Evolutionary conservation across 225 moss, liverwort and hornwort species (phyloP).

Genomic region (Sphagnum tenellum): DNA sequence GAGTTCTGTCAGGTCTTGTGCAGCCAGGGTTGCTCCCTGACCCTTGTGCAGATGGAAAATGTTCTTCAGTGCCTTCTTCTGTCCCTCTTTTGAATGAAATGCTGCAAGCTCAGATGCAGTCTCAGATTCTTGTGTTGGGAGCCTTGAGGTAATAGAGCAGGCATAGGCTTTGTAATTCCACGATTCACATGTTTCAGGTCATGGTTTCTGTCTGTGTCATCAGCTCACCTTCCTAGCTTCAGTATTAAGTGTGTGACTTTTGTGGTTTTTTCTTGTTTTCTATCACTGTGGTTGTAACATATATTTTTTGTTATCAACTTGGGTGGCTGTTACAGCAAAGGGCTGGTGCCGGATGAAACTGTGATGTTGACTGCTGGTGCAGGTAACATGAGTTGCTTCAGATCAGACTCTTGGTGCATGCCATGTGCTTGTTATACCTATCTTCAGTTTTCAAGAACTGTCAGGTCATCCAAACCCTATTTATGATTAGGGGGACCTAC

Average conservation of each 20-base stretch:
- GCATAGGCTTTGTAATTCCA: not conserved
- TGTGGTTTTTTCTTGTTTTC: no score
- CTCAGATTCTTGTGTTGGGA: slow-evolving; percentile 53
- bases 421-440: no score
- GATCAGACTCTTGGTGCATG: no score
- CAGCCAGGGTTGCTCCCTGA: not conserved
- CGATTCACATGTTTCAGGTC: no score
- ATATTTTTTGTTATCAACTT: no score
- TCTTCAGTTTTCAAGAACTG: no score
- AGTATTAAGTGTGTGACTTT: no score
- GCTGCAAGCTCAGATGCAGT: slow-evolving; percentile 51
- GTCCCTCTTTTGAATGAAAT: slow-evolving; percentile 26
- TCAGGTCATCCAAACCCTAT: no score
- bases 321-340: slow-evolving; percentile 21
- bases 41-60: slow-evolving; percentile 3
- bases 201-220: no score
- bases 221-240: no score
- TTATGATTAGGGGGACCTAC: no score
- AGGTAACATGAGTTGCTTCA: slow-evolving; percentile 3
- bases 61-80: slow-evolving; percentile 9
- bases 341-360: slow-evolving; percentile 25
- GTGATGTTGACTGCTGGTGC: slow-evolving; percentile 32
- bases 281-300: no score
- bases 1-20: not conserved
- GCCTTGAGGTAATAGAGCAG: slow-evolving; percentile 36